These are phyloP conservation scores for Monosporascus sp. DNA, from an alignment of 2,329 filamentous ascomycete genomes.

Conservation along the genomic window DNA sequence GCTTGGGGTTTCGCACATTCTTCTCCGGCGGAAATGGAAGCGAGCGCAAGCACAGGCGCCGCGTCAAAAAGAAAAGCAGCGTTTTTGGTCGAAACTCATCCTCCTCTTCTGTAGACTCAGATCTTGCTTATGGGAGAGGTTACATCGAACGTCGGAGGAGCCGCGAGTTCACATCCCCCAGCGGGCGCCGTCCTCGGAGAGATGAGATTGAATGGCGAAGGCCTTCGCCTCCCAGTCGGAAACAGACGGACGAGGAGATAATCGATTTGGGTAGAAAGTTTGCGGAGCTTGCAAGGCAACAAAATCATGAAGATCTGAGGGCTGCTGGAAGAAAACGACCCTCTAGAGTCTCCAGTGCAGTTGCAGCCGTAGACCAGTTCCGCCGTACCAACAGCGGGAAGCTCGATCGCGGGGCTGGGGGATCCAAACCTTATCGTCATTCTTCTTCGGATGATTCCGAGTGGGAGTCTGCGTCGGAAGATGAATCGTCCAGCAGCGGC, in stretches of 20 bases:
- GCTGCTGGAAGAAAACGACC: constrained; percentile 33
- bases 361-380: constrained; percentile 35
- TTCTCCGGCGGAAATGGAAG: constrained; percentile 47
- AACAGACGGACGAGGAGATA: constrained; percentile 52
- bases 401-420: constrained; percentile 31
- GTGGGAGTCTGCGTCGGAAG: constrained; percentile 52
- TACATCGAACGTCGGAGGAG: constrained; percentile 40
- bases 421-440: constrained; percentile 34
- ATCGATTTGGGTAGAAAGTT: constrained; percentile 49
- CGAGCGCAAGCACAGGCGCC: constrained; percentile 39
- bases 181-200: constrained; percentile 7
- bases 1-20: constrained; percentile 54
- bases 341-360: constrained; percentile 33
- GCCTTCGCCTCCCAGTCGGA: constrained; percentile 21
- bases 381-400: constrained; percentile 32
- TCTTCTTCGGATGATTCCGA: constrained; percentile 41
- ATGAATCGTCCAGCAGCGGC: constrained; percentile 37
- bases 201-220: constrained; percentile 13
- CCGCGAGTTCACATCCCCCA: constrained; percentile 25
- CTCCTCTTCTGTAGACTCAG: constrained; percentile 61
- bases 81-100: constrained; percentile 60
- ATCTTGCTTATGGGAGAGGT: constrained; percentile 62
- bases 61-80: constrained; percentile 38
- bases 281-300: constrained; percentile 44
- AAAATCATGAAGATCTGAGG: constrained; percentile 45